A percentile compares a stretch with the other conserved stretches of the same genome.
Conservation (phyloP, 176 grass and related monocot genomes). For the Dendrocalamus sinicus region DNA sequence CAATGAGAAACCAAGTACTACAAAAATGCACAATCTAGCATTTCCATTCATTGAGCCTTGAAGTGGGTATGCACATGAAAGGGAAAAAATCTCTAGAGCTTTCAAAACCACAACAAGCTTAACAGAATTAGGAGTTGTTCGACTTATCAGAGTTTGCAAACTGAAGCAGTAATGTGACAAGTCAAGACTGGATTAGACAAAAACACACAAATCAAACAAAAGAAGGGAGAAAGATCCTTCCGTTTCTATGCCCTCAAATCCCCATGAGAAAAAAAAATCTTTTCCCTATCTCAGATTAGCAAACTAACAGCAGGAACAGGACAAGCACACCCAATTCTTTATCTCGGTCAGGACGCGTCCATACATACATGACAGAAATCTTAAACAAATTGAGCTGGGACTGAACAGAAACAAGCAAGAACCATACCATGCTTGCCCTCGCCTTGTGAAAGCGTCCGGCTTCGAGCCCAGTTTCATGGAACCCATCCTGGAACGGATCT, state of each 20-base stretch:
- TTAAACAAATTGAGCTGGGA: neutral
- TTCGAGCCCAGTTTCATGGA: conserved; percentile 64
- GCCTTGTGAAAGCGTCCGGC: conserved; percentile 64
- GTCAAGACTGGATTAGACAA: neutral
- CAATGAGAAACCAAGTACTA: neutral
- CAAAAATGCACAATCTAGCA: neutral
- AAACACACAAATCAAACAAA: neutral
- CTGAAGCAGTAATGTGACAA: neutral
- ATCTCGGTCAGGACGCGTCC: conserved; percentile 2
- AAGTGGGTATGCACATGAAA: neutral
- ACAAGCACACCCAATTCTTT: conserved; percentile 17
- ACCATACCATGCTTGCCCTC: conserved; percentile 68
- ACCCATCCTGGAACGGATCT: conserved; percentile 50
- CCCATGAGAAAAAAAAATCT: neutral
- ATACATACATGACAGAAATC: conserved; percentile 10
- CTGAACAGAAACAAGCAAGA: conserved; percentile 24
- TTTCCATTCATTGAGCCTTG: neutral
- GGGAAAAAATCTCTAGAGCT: neutral
- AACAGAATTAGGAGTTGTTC: neutral
- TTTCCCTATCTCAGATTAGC: neutral
- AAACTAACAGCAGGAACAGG: conserved; percentile 20
- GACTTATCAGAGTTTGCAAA: neutral
- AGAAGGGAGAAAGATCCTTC: neutral
- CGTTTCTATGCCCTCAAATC: conserved; percentile 9
- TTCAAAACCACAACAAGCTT: neutral